Base-by-base conservation (phyloP, 164 flowering plant species). In the Annona cherimola region DNA sequence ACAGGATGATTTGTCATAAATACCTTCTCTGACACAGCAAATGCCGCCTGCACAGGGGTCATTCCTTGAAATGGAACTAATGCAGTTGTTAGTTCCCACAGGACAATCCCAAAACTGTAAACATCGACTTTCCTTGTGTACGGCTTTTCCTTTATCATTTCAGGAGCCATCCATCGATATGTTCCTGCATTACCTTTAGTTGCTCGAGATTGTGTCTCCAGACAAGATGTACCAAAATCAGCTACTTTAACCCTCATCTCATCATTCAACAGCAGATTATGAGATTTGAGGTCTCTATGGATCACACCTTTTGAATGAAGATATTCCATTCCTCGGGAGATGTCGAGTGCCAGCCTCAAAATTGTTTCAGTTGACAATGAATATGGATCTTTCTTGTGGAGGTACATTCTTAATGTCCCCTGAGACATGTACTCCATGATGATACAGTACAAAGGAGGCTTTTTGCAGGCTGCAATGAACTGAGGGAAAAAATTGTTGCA, bases 81-180 rank as follows among this genome's bases (percentile, higher is more conserved):
- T 77, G 90, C 88, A 7, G 97, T 90, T 0, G 91, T 86, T 20
- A 94, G 91, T 79, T 92, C 98, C 96, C 97, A 94, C 5, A 94
- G 81, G 55, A 94, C 96, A 67, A 94, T 89, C 54, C 98, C 97
- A 65, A 92, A 94, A 72, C 98, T 94, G 71, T 94, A 94, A 3
- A 94, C 97, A 69, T 94, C 98, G n/a, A 94, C 97, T 78, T 94
- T 94, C 70, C 90, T 81, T 19, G 90, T 86, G 57, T 84, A 92
- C 16, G 91, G 86, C 74, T 87, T 94, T 76, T 88, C 96, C 83
- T 88, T 90, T 76, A 94, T 88, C 98, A 94, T 94, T 80, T 94
- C 98, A 0, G 98, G 98, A 1, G 98, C 97, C 98, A 94, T 94
- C 98, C 98, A 94, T 4, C 98, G 92, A 61, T 94, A 94, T 61